These are phyloP conservation scores for Entomortierella chlamydospora DNA, from an alignment of 192 early-diverging fungal species.

Conservation along the genomic window DNA sequence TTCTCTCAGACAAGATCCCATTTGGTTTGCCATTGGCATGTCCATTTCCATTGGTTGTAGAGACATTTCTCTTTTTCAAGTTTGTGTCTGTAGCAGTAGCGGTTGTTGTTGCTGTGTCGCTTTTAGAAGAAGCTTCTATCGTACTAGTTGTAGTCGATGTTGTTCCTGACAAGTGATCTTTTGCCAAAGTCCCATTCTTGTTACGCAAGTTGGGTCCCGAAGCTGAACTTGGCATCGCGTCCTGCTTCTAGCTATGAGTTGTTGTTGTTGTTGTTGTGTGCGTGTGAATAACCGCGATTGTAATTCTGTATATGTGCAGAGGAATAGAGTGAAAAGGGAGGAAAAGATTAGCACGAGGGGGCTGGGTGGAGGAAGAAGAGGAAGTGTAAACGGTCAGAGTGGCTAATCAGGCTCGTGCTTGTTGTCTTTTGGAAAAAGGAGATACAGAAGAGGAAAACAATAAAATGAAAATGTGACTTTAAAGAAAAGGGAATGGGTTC, in stretches of 20 bases:
- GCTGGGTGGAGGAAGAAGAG: background rate
- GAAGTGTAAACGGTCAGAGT: background rate
- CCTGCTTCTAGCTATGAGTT: background rate
- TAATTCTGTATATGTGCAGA: background rate
- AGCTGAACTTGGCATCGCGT: conserved; percentile 23
- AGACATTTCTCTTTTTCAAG: conserved; percentile 2
- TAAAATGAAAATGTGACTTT: too few relatives aligned
- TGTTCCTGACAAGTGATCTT: conserved; percentile 7
- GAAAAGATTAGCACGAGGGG: background rate
- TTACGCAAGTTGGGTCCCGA: conserved; percentile 5
- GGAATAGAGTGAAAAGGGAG: background rate
- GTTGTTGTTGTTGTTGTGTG: too few relatives aligned
- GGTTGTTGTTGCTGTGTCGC: background rate
- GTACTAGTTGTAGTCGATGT: conserved; percentile 13
- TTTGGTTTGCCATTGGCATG: conserved; percentile 6
- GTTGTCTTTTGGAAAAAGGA: background rate
- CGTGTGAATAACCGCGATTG: background rate
- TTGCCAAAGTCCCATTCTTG: background rate
- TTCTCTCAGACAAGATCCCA: conserved; percentile 17
- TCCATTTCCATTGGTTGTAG: conserved; percentile 9
- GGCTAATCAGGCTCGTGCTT: too few relatives aligned
- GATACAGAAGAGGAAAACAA: background rate
- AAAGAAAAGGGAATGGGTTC: too few relatives aligned
- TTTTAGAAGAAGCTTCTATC: background rate
- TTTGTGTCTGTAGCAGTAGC: conserved; percentile 20